phyloP scores from a whole-genome alignment of 176 grass and related monocot genomes.

The Rhynchospora tenuis region DNA sequence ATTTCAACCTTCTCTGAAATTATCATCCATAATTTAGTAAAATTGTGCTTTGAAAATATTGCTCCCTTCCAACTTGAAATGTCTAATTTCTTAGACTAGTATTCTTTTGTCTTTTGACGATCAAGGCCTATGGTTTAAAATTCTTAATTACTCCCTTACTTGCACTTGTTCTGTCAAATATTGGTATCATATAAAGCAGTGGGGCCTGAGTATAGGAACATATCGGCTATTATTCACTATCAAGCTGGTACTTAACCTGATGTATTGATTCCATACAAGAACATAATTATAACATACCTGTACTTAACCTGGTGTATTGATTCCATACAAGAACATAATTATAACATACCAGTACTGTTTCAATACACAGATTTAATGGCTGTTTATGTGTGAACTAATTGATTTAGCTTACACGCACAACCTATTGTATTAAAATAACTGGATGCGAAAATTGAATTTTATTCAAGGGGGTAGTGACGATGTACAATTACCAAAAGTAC shows the following conservation, averaged over 20 bases:
- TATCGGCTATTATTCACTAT: not conserved
- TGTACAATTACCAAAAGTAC: conserved; percentile 77
- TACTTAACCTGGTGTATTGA: not conserved
- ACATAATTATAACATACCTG: too few species aligned
- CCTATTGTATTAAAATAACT: not conserved
- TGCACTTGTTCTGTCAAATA: not conserved
- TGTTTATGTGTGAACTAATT: not conserved
- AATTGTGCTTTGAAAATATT: not conserved
- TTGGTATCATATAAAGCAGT: not conserved
- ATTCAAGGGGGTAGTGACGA: conserved; percentile 50
- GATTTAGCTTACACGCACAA: not conserved
- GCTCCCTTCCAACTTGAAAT: not conserved
- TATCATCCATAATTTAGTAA: not conserved
- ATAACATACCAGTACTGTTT: not conserved
- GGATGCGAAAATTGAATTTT: not conserved
- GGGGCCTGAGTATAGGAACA: not conserved
- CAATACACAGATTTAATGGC: not conserved
- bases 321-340: not conserved
- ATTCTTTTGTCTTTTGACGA: not conserved
- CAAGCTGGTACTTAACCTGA: not conserved
- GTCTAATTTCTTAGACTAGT: not conserved
- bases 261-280: not conserved
- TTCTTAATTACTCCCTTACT: not conserved
- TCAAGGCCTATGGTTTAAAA: not conserved
- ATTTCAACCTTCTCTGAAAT: conserved; percentile 4